Conservation (phyloP, 305 asterid species). For the Fraxinus sp. region DNA sequence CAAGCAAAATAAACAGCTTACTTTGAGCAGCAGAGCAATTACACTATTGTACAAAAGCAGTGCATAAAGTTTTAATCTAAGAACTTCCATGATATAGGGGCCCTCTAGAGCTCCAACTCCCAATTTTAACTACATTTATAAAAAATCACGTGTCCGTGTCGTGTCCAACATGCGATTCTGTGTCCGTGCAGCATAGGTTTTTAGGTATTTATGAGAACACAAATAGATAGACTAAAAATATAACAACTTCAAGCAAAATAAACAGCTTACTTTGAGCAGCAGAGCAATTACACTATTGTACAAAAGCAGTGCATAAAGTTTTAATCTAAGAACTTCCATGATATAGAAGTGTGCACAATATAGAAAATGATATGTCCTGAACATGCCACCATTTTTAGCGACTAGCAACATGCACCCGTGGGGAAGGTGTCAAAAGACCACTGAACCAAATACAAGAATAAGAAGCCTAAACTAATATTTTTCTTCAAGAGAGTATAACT, state of each 20-base stretch:
- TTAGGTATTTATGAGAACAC: neutral
- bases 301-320: neutral
- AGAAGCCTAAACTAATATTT: neutral
- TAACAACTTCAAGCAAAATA: slow-evolving; percentile 1
- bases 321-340: neutral
- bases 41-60: neutral
- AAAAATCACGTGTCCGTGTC: too few species aligned
- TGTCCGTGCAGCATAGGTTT: neutral
- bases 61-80: neutral
- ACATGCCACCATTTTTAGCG: neutral
- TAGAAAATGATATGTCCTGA: neutral
- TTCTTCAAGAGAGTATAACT: slow-evolving; percentile 4
- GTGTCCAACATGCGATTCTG: too few species aligned
- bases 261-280: neutral
- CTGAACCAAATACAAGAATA: neutral
- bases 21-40: neutral
- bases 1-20: neutral
- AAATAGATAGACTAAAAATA: neutral
- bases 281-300: neutral
- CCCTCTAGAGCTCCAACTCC: too few species aligned
- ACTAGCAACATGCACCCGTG: neutral
- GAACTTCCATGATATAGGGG: neutral
- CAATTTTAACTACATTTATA: too few species aligned
- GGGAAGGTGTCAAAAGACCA: neutral
- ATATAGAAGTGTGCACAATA: neutral